Conservation (phyloP, 352 stramenopile species). For the Phytophthora constricta region DNA sequence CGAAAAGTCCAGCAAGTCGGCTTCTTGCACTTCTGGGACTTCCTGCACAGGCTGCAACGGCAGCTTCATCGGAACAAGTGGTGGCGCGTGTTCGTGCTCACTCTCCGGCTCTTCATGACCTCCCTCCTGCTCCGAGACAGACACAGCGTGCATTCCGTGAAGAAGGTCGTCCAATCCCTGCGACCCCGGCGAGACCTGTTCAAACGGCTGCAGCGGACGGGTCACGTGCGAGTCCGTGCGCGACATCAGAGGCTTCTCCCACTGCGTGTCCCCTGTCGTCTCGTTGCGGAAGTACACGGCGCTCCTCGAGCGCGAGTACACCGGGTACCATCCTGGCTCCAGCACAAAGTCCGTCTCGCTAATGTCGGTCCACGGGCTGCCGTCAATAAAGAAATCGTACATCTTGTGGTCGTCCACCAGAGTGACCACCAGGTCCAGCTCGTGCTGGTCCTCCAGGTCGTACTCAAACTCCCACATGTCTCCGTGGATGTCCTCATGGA, state of each 20-base stretch:
- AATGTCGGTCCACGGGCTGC: conserved; percentile 72
- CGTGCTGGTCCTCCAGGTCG: conserved; percentile 73
- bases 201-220: conserved; percentile 35
- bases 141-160: conserved; percentile 22
- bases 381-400: conserved; percentile 84
- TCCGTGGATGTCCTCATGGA: conserved; percentile 69
- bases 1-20: conserved; percentile 73
- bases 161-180: conserved; percentile 41
- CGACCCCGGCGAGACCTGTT: conserved; percentile 42
- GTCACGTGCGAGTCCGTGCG: conserved; percentile 47
- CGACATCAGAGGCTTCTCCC: conserved; percentile 78
- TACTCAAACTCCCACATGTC: conserved; percentile 83
- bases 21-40: conserved; percentile 38
- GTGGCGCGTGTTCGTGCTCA: conserved; percentile 29
- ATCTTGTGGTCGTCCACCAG: conserved; percentile 68
- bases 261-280: conserved; percentile 63
- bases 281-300: conserved; percentile 83
- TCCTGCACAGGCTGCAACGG: conserved; percentile 40
- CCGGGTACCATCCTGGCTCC: conserved; percentile 74
- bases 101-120: conserved; percentile 33
- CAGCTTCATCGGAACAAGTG: conserved; percentile 36
- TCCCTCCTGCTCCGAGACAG: conserved; percentile 25
- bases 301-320: conserved; percentile 78
- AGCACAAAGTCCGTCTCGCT: conserved; percentile 86
- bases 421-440: conserved; percentile 67